phyloP scores from a whole-genome alignment of 257 asterid species.

The Ajuga chamaepitys region DNA sequence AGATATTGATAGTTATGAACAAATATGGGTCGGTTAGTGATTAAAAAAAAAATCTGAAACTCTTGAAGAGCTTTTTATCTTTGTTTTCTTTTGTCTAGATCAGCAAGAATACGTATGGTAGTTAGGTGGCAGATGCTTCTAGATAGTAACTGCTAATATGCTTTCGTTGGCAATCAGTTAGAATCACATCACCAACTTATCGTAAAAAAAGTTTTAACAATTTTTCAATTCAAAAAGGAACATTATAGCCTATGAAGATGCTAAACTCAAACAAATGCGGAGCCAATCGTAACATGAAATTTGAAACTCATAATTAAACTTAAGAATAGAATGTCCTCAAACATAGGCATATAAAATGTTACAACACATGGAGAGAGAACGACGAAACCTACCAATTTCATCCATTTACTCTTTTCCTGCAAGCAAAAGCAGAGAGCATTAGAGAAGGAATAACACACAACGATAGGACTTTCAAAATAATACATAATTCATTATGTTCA shows the following conservation, averaged over 20 bases:
- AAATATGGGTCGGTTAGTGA: too few relatives aligned
- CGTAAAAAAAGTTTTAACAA: not conserved
- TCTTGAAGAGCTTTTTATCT: too few relatives aligned
- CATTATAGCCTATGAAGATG: not conserved
- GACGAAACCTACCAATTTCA: constrained; percentile 47
- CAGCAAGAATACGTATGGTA: not conserved
- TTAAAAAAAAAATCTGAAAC: too few relatives aligned
- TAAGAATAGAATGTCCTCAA: not conserved
- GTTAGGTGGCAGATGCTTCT: not conserved
- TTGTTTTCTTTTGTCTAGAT: too few relatives aligned
- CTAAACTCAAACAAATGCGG: not conserved
- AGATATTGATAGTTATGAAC: too few relatives aligned
- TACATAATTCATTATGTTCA: not conserved
- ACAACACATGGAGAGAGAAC: not conserved
- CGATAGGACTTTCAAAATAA: not conserved
- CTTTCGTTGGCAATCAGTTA: not conserved
- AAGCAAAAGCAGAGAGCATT: constrained; percentile 19
- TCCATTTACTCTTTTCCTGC: constrained; percentile 69
- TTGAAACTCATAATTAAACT: not conserved
- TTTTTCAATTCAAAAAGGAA: not conserved
- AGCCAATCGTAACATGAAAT: not conserved
- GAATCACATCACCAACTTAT: not conserved
- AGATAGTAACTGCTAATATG: not conserved
- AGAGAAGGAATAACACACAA: constrained; percentile 9
- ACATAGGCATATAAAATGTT: constrained; percentile 1